These are phyloP conservation scores for Tetrapyrgos nigripes DNA, from an alignment of 1,284 basidiomycete genomes.

Conservation along the genomic window DNA sequence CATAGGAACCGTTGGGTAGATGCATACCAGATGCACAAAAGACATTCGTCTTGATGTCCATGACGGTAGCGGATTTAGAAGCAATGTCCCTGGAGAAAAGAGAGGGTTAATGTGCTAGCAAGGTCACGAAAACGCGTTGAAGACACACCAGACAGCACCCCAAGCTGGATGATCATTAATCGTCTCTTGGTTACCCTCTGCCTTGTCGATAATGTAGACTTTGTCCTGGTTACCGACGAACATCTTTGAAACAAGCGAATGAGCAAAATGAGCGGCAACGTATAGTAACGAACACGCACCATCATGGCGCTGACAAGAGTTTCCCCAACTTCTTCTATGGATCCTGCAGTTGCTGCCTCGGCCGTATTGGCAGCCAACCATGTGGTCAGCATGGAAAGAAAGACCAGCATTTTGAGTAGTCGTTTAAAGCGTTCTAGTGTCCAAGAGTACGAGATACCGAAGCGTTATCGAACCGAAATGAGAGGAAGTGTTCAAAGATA, in stretches of 20 bases:
- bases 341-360: constrained; percentile 22
- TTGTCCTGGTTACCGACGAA: constrained; percentile 61
- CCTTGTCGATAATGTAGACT: constrained; percentile 66
- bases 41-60: constrained; percentile 82
- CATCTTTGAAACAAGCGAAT: constrained; percentile 44
- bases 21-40: constrained; percentile 86
- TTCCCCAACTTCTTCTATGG: constrained; percentile 27
- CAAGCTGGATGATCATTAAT: constrained; percentile 63
- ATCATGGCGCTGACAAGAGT: constrained; percentile 32
- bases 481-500: neutral
- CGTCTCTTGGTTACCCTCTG: constrained; percentile 63
- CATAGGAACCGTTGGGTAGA: constrained; percentile 67
- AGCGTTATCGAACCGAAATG: too few relatives aligned
- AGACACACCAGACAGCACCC: constrained; percentile 55
- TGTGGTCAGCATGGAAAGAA: neutral
- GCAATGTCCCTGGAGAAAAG: constrained; percentile 52
- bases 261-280: constrained; percentile 15
- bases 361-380: constrained; percentile 15
- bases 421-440: too few relatives aligned
- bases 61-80: constrained; percentile 53
- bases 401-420: neutral
- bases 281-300: constrained; percentile 26
- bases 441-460: too few relatives aligned
- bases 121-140: constrained; percentile 52
- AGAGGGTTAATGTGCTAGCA: neutral